phyloP scores from a whole-genome alignment of 768 basidiomycete species.

The Lyophyllum shimeji region DNA sequence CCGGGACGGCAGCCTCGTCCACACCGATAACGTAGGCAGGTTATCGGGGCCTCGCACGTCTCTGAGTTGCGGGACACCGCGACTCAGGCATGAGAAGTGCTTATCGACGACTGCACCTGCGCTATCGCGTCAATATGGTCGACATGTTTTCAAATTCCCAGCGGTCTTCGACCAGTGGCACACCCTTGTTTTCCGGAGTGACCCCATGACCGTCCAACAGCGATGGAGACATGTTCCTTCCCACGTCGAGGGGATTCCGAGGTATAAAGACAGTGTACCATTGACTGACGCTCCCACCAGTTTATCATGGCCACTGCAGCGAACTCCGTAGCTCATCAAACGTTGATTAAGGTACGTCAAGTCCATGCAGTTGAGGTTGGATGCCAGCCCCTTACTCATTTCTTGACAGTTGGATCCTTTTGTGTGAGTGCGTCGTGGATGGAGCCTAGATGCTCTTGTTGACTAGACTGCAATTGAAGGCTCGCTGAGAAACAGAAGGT shows the following conservation, averaged over 20 bases:
- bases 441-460: not conserved
- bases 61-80: not conserved
- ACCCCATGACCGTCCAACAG: not conserved
- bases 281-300: not conserved
- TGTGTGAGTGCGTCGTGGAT: slow-evolving; percentile 40
- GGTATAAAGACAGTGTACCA: slow-evolving; percentile 6
- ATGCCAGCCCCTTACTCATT: not conserved
- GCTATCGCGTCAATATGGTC: not conserved
- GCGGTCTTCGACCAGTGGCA: not conserved
- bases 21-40: not conserved
- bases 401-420: slow-evolving; percentile 65
- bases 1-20: not conserved
- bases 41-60: not conserved
- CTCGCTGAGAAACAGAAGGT: slow-evolving; percentile 64
- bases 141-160: not conserved
- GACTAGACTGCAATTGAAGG: slow-evolving; percentile 15
- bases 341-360: slow-evolving; percentile 48
- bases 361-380: not conserved
- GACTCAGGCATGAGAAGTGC: too few species aligned
- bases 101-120: not conserved
- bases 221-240: not conserved
- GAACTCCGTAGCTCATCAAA: slow-evolving; percentile 61
- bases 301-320: slow-evolving; percentile 55
- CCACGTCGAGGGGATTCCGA: slow-evolving; percentile 1
- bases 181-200: not conserved